phyloP scores from a whole-genome alignment of 192 early-diverging fungal species.

The Backusella luteola region DNA sequence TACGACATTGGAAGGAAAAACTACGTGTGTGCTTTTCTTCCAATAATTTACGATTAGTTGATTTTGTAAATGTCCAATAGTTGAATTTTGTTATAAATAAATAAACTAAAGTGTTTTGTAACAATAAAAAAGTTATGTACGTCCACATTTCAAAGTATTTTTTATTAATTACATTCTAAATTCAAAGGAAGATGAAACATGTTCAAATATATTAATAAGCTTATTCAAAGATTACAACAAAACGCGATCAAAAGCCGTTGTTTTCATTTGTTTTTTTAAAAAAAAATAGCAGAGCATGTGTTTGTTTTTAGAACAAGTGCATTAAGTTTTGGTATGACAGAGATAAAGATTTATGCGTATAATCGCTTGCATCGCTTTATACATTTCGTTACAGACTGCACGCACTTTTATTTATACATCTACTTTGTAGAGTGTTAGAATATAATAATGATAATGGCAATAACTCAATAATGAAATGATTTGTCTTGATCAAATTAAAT shows the following conservation, averaged over 20 bases:
- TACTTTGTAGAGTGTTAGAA: not conserved
- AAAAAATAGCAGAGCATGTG: not conserved
- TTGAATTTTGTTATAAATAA: not conserved
- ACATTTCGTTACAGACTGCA: not conserved
- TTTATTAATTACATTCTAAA: not conserved
- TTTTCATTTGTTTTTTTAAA: not conserved
- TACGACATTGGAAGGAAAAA: not conserved
- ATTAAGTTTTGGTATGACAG: not conserved
- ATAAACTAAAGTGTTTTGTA: not conserved
- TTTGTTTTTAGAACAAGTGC: not conserved
- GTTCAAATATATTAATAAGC: not conserved
- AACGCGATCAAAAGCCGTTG: not conserved
- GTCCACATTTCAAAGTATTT: not conserved
- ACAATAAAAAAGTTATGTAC: not conserved
- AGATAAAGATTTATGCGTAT: constrained; percentile 4
- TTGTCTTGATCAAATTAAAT: not conserved
- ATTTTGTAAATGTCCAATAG: not conserved
- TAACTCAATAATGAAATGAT: not conserved
- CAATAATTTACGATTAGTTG: not conserved
- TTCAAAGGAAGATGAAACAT: not conserved
- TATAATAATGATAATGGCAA: not conserved
- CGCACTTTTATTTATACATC: not conserved
- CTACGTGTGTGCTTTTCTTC: not conserved
- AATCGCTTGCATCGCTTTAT: not conserved
- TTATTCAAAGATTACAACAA: not conserved